Conservation (phyloP, 495 filamentous ascomycete species). For the Staphylotrichum longicolle region DNA sequence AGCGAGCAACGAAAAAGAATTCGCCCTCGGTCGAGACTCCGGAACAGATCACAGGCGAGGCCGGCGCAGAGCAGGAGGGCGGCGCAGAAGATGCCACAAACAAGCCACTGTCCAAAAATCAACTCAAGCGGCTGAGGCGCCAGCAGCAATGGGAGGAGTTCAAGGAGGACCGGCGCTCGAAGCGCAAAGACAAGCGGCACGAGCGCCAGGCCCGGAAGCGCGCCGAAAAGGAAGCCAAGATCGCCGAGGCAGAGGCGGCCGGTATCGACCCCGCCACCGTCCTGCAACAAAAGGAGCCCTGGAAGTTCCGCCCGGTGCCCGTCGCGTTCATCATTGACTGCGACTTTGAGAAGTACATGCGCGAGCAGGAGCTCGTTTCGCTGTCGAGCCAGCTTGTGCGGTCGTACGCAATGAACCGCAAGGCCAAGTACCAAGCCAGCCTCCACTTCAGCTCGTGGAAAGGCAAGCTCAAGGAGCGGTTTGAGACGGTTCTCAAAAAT, state of each 20-base stretch:
- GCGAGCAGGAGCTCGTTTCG: conserved; percentile 74
- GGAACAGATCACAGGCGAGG: conserved; percentile 9
- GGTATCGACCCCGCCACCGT: conserved; percentile 35
- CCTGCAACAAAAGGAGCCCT: conserved; percentile 28
- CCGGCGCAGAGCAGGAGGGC: conserved; percentile 4
- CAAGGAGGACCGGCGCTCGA: conserved; percentile 64
- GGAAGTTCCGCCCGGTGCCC: conserved; percentile 54
- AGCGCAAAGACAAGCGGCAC: conserved; percentile 68
- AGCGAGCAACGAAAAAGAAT: conserved; percentile 18
- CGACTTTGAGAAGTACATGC: conserved; percentile 88
- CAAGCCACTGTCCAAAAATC: conserved; percentile 68
- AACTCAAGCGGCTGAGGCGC: conserved; percentile 68
- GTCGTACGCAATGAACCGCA: conserved; percentile 81
- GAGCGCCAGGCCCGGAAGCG: conserved; percentile 60
- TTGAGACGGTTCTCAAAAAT: conserved; percentile 67
- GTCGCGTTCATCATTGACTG: conserved; percentile 85
- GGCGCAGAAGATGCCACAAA: conserved; percentile 12
- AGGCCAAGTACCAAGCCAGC: conserved; percentile 61
- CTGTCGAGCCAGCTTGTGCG: conserved; percentile 79
- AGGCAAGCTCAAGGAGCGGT: conserved; percentile 71
- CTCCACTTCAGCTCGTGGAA: conserved; percentile 73
- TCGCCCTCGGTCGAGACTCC: conserved; percentile 11
- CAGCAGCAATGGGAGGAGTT: conserved; percentile 65
- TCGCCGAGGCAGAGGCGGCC: conserved; percentile 44
- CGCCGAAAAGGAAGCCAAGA: conserved; percentile 38